Evolutionary conservation across 2,329 filamentous ascomycete species (phyloP).

Genomic region (Calonectria multiphialidica): DNA sequence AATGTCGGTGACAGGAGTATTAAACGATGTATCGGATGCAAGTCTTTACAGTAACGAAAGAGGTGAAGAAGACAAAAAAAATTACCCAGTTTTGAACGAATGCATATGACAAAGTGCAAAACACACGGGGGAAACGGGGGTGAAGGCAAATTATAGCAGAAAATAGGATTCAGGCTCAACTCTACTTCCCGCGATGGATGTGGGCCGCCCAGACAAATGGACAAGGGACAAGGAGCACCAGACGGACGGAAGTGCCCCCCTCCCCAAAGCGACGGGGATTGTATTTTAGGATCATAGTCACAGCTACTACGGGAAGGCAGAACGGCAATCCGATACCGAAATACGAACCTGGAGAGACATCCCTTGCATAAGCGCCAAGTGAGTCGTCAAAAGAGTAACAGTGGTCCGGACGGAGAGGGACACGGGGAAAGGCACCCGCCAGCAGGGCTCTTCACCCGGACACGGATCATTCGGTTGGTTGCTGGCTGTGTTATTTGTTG

Average conservation of each 20-base stretch:
- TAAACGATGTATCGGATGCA: not conserved
- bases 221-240: not conserved
- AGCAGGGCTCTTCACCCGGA: not conserved
- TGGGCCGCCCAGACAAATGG: not conserved
- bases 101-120: not conserved
- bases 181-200: not conserved
- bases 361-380: not conserved
- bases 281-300: not conserved
- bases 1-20: not conserved
- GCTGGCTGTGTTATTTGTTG: not conserved
- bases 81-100: not conserved
- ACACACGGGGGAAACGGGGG: not conserved
- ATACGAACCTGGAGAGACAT: not conserved
- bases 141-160: not conserved
- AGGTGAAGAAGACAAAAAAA: not conserved
- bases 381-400: not conserved
- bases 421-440: not conserved
- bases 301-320: not conserved
- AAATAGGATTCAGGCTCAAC: not conserved
- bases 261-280: not conserved
- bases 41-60: not conserved
- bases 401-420: not conserved
- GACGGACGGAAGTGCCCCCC: not conserved
- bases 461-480: not conserved
- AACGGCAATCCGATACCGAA: not conserved